Evolutionary conservation across 2,329 filamentous ascomycete genomes (phyloP), one percentile per base, ranked within the genome.

Genomic region (Pseudogymnoascus sp.): DNA sequence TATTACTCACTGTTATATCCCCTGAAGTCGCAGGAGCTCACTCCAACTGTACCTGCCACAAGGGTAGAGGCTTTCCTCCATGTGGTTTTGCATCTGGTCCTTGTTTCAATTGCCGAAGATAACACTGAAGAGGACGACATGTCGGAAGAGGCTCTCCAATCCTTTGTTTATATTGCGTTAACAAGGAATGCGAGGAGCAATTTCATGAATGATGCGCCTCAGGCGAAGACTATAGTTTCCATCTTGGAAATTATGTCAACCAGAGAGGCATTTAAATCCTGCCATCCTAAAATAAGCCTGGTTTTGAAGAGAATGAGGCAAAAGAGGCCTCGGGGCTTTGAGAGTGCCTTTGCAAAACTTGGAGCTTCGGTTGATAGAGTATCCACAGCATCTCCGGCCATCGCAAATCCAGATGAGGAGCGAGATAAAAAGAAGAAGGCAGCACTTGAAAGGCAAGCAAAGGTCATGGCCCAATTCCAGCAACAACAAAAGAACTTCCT

Each of bases 381-480:
- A 67, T 90, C 90, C 68, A 92, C 90, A 4, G 87, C 87, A 3
- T 95, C 92, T 1, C 92, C 93, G n/a, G 90, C 90, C 13, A 57
- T 57, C 16, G 83, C 80, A 63, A 83, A 81, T 63, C 81, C 85
- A 66, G 79, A 80, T 36, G 78, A 79, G 64, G 90, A 93, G 72
- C 84, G 85, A 14, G 90, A 93, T 75, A 80, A 86, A 66, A 96
- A 93, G 79, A 99, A 97, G 81, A 90, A 90, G 76, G 90, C 93
- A 62, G 95, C 95, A 0, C 78, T 93, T 43, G 93, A 92, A 70
- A 86, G 95, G 21, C 93, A 98, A 76, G 93, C 93, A 1, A 90
- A 87, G 72, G 92, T 99, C 34, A 97, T 99, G 93, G 95, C 93
- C 1, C 92, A 97, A 73, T 97, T 99, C 77, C 95, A 98, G 74